Conservation (phyloP, 2,329 filamentous ascomycete species). For the Phaeosphaeria sp. region DNA sequence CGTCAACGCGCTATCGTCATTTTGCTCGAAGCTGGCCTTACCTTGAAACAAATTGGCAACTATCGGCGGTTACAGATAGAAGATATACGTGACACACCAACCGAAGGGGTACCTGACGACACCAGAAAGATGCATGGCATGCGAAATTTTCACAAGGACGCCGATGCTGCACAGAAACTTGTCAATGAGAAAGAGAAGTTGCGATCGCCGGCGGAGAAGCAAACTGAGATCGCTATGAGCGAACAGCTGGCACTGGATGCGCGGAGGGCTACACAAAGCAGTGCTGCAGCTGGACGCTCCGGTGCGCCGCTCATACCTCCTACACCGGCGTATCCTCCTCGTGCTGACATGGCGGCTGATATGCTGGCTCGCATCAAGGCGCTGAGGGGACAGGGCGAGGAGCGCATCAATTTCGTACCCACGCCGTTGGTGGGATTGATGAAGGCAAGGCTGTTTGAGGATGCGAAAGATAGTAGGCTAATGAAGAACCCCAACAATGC, state of each 20-base stretch:
- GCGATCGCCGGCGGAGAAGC: constrained; percentile 20
- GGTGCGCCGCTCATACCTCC: constrained; percentile 35
- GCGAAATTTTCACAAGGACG: constrained; percentile 34
- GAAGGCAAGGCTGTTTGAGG: constrained; percentile 28
- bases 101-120: not conserved
- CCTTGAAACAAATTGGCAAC: constrained; percentile 33
- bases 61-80: constrained; percentile 32
- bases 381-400: constrained; percentile 1
- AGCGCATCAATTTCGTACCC: constrained; percentile 26
- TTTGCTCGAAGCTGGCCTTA: constrained; percentile 40
- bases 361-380: constrained; percentile 16
- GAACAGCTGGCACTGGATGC: constrained; percentile 33
- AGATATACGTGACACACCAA: constrained; percentile 30
- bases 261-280: constrained; percentile 17
- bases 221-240: constrained; percentile 37
- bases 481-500: not conserved
- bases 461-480: constrained; percentile 8
- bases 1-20: constrained; percentile 39
- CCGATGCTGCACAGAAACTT: constrained; percentile 22
- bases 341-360: constrained; percentile 8
- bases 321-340: constrained; percentile 17
- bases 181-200: constrained; percentile 22
- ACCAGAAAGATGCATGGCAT: constrained; percentile 22
- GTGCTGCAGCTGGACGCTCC: constrained; percentile 11
- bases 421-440: constrained; percentile 22